Evolutionary conservation across 179 eudicot species (phyloP), one percentile per base, ranked within the genome.

Genomic region (Camellia oleifera): DNA sequence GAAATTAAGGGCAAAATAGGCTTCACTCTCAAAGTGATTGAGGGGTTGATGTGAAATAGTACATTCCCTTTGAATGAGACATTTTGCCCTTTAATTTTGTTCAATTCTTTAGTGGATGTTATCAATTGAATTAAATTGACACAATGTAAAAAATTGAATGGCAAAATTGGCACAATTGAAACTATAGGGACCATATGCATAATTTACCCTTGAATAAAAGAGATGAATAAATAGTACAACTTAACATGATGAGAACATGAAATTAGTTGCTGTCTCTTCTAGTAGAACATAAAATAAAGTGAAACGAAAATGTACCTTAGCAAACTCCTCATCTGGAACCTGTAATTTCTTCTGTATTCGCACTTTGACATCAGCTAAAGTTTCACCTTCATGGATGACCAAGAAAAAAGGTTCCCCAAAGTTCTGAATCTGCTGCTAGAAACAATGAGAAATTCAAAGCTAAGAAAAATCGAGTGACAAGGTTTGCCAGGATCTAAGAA

Each of bases 401-500:
- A 93, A 73, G 82, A 93, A 87, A 81, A 92, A 90, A 7, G 95
- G 92, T 13, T 92, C 97, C 57, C 97, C 97, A 77, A 91, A 92
- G 75, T 92, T 92, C 69, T 91, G 94, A 68, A 91, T 83, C 83
- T 92, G 92, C 94, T 92, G 91, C 79, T 1, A 76, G 66, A 74
- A 58, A 58, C 40, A 70, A 62, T 15, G 14, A 53, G 20, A 17
- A 72, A 9, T 67, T 10, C 52, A 7, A 67, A 67, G n/a, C 48
- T 5, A 32, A 32, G 7, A 40, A 67, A 67, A 32, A 11, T 67
- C n/a, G 40, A 67, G 48, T 67, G 48, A 67, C 11, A 63, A 18
- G 68, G 68, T 23, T 48, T 4, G 52, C 52, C 12, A 69, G 40
- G 1, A 32, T 32, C 40, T 32, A 32, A 32, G 40, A 32, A 32